Evolutionary conservation across 164 flowering plant genomes (phyloP).

Genomic region (Tinospora cordifolia): DNA sequence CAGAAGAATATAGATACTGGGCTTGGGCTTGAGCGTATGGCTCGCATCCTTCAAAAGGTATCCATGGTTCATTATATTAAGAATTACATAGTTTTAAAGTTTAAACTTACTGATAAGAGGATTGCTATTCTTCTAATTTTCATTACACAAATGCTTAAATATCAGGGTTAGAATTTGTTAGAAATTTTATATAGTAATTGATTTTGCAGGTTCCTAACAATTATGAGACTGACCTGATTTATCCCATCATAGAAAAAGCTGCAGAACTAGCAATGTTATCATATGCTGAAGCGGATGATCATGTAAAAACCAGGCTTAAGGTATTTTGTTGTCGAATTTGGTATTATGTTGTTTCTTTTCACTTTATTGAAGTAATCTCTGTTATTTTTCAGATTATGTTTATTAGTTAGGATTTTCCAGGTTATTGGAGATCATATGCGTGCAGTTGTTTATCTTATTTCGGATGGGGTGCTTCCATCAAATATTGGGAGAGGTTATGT

Average conservation of each 20-base stretch:
- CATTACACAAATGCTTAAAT: neutral
- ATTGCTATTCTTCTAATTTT: neutral
- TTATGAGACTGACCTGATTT: constrained; percentile 90
- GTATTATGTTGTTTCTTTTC: neutral
- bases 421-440: constrained; percentile 90
- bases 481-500: constrained; percentile 96
- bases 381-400: neutral
- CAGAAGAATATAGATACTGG: constrained; percentile 92
- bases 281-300: constrained; percentile 54
- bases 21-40: constrained; percentile 87
- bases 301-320: constrained; percentile 58
- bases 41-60: constrained; percentile 91
- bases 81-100: neutral
- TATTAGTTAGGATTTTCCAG: constrained; percentile 28
- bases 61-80: neutral
- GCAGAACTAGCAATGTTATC: constrained; percentile 63
- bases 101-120: neutral
- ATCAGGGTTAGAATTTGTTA: neutral
- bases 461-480: constrained; percentile 93
- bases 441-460: constrained; percentile 81
- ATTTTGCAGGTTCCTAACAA: constrained; percentile 82
- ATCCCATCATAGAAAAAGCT: constrained; percentile 88
- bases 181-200: neutral
- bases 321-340: constrained; percentile 31
- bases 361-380: neutral